Conservation (phyloP, 345 rosid genomes). For the Citrus inodora region DNA sequence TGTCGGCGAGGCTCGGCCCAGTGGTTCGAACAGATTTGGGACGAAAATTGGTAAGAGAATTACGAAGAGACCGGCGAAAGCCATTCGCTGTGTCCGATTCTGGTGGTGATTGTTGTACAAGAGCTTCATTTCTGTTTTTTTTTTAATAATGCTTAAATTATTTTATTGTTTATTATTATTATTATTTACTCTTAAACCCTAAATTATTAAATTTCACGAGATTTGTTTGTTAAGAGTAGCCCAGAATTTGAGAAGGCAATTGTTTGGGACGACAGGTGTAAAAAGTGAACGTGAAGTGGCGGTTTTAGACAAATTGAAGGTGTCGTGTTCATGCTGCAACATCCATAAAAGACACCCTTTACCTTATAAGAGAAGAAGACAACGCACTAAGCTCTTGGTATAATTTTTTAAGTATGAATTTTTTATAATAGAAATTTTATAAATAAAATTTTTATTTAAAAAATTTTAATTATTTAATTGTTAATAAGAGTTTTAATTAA, state of each 20-base stretch:
- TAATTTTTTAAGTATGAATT: fast-evolving
- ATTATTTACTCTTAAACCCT: no score
- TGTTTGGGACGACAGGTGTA: neutral
- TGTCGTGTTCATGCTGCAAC: neutral
- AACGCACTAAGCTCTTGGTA: no score
- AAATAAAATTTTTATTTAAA: no score
- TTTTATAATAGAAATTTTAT: no score
- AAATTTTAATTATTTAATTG: fast-evolving
- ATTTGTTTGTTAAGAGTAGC: no score
- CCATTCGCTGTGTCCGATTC: constrained; percentile 40
- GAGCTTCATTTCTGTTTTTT: constrained; percentile 23
- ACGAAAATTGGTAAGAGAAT: constrained; percentile 54
- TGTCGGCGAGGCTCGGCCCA: constrained; percentile 70
- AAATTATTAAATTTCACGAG: no score
- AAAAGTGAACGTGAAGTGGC: neutral
- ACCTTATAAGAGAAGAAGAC: no score
- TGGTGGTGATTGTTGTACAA: constrained; percentile 23
- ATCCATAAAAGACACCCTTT: no score
- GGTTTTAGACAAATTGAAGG: neutral
- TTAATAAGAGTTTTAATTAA: no score
- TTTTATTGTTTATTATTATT: no score
- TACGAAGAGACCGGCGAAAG: constrained; percentile 43
- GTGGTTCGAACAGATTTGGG: constrained; percentile 62
- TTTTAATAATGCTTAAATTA: no score
- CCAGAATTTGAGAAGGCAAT: no score